These are phyloP conservation scores for Usnea hakonensis DNA, from an alignment of 495 filamentous ascomycete species.

Conservation along the genomic window DNA sequence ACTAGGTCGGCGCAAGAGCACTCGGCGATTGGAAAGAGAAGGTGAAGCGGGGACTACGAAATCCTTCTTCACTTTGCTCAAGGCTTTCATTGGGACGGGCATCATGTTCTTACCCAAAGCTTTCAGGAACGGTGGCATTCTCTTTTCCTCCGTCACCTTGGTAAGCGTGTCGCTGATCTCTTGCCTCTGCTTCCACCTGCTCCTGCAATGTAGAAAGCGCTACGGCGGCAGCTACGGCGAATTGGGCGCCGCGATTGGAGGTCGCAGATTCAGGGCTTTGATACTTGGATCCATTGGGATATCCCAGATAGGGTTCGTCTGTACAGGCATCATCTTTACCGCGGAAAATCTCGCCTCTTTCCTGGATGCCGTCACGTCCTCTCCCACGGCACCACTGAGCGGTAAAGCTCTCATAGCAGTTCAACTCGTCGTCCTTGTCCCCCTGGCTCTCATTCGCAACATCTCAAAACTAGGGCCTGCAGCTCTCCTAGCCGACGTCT, in stretches of 20 bases:
- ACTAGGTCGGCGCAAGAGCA: constrained; percentile 42
- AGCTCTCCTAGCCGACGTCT: constrained; percentile 53
- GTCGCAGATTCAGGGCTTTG: constrained; percentile 41
- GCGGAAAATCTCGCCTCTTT: constrained; percentile 55
- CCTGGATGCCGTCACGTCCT: constrained; percentile 43
- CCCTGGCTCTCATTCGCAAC: constrained; percentile 54
- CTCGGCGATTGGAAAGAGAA: constrained; percentile 32
- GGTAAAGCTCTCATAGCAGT: constrained; percentile 44
- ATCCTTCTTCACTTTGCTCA: constrained; percentile 61
- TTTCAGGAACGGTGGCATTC: constrained; percentile 58
- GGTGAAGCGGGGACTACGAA: constrained; percentile 52
- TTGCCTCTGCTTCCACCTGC: constrained; percentile 54
- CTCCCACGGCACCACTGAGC: constrained; percentile 32
- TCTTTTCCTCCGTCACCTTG: constrained; percentile 56
- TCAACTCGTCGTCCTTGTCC: constrained; percentile 49
- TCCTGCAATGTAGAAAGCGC: constrained; percentile 47
- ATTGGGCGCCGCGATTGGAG: constrained; percentile 48
- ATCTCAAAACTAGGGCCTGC: constrained; percentile 55
- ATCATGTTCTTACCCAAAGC: constrained; percentile 65
- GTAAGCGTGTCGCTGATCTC: constrained; percentile 47
- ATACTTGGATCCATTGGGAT: constrained; percentile 54
- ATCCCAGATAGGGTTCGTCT: constrained; percentile 63
- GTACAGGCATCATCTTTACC: constrained; percentile 57
- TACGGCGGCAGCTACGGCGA: constrained; percentile 57
- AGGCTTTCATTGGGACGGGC: constrained; percentile 59